Evolutionary conservation across 2,329 filamentous ascomycete species (phyloP).

Genomic region (Trichoderma arundinaceum): DNA sequence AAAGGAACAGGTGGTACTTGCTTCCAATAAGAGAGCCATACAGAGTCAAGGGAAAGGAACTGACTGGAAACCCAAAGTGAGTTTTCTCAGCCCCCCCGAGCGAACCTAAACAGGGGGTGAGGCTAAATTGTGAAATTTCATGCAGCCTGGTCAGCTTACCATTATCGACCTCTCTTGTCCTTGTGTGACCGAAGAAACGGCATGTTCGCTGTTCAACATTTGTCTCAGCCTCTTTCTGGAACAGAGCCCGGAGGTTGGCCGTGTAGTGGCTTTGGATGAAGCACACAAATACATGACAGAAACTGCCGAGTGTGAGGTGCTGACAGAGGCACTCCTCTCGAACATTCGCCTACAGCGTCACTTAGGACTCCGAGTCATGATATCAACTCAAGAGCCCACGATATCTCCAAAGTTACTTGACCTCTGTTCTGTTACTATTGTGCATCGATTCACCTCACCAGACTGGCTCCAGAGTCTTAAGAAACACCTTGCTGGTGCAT

Average conservation of each 20-base stretch:
- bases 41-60: conserved; percentile 23
- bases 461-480: conserved; percentile 60
- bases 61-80: conserved; percentile 34
- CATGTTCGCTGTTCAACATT: conserved; percentile 75
- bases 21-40: background rate
- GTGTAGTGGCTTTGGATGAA: conserved; percentile 74
- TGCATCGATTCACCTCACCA: conserved; percentile 73
- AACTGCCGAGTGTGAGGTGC: conserved; percentile 57
- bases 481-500: conserved; percentile 52
- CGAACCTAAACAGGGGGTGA: background rate
- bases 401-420: conserved; percentile 71
- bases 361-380: conserved; percentile 67
- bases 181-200: conserved; percentile 68
- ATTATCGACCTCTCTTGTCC: conserved; percentile 74
- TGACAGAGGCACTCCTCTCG: conserved; percentile 67
- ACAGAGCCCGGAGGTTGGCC: conserved; percentile 52
- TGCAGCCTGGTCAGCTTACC: conserved; percentile 44
- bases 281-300: conserved; percentile 76
- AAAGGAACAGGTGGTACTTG: conserved; percentile 32
- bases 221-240: conserved; percentile 70
- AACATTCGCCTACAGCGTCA: conserved; percentile 75
- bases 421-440: conserved; percentile 72
- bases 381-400: conserved; percentile 79
- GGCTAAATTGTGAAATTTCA: background rate
- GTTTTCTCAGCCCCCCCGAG: background rate